Base-by-base conservation (phyloP, 352 stramenopile species). In the Thalassiosira delicatula region DNA sequence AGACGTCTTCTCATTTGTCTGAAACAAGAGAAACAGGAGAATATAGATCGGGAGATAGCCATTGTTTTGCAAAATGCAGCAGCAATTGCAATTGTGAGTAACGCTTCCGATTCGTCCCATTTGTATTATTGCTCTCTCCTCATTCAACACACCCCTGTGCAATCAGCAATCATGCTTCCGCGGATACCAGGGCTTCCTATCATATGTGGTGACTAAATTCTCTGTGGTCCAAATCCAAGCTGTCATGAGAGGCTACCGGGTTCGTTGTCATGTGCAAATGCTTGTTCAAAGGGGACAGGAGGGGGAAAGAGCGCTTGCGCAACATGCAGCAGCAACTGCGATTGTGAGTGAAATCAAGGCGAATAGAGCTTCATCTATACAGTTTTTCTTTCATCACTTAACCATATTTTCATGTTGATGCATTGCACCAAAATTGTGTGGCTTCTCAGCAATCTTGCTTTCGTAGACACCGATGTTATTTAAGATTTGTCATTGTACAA, bases 181-280 rank as follows among this genome's bases (percentile, higher is more conserved):
- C 57, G 78, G 78, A 46, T 85, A 80, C 57, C 67, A 56, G 62
- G 78, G 53, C 3, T 85, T 68, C 29, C 30, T 72, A 32, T 17
- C 76, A 40, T 81, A 77, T 57, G n/a, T n/a, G n/a, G n/a, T n/a
- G n/a, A n/a, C n/a, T 70, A n/a, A n/a, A n/a, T n/a, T n/a, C n/a
- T n/a, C n/a, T n/a, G 67, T 81, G 17, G 51, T 85, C 23, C 37
- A 69, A 56, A 85, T 85, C 51, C 69, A 79, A 76, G 40, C 56
- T 72, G 11, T 14, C 3, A 27, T 61, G 17, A 61, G 73, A 63
- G 67, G 25, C 53, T 42, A 73, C 59, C 60, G 33, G 49, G 59
- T 35, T 23, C 42, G 35, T 49, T 66, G 14, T 21, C 40, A 61
- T 25, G 1, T 70, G 9, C 35, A 70, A 29, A 27, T 19, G 44